Percentiles rank a stretch among this genome's conserved stretches.
Conservation (phyloP, 164 flowering plant genomes). For the Nymphaea thermarum region DNA sequence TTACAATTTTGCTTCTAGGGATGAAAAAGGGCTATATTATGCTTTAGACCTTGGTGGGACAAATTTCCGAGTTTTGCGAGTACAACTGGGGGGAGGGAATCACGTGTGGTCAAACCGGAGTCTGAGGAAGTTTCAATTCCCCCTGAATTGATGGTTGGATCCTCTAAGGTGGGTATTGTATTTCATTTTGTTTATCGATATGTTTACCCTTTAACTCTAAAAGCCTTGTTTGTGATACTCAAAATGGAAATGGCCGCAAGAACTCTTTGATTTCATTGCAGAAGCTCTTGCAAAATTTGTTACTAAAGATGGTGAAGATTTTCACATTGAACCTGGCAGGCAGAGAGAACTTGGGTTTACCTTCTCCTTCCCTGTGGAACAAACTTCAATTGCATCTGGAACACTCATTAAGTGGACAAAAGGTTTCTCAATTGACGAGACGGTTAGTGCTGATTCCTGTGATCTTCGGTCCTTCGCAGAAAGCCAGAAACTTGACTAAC, state of each 20-base stretch:
- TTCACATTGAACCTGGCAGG: constrained; percentile 44
- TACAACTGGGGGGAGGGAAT: constrained; percentile 71
- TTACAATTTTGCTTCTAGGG: constrained; percentile 40
- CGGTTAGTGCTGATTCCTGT: constrained; percentile 33
- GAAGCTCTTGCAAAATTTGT: constrained; percentile 72
- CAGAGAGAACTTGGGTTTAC: constrained; percentile 96
- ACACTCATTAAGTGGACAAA: constrained; percentile 87
- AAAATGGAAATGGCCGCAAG: constrained; percentile 36
- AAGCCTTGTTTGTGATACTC: background rate
- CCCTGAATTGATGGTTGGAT: constrained; percentile 72
- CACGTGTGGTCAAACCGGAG: constrained; percentile 53
- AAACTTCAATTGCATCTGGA: constrained; percentile 69
- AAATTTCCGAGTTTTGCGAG: constrained; percentile 89
- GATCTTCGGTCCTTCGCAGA: too few species aligned
- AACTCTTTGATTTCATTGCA: constrained; percentile 76
- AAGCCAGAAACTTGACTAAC: too few species aligned
- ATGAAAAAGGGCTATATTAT: constrained; percentile 78
- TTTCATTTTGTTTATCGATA: background rate
- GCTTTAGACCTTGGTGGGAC: constrained; percentile 98
- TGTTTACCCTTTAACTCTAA: background rate
- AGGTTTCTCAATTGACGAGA: constrained; percentile 76
- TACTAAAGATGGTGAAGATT: constrained; percentile 57
- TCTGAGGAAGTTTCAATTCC: constrained; percentile 87
- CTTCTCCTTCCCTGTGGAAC: constrained; percentile 89
- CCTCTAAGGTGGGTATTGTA: constrained; percentile 53